Evolutionary conservation across 495 filamentous ascomycete species (phyloP).

Genomic region (Jackrogersella multiformis): DNA sequence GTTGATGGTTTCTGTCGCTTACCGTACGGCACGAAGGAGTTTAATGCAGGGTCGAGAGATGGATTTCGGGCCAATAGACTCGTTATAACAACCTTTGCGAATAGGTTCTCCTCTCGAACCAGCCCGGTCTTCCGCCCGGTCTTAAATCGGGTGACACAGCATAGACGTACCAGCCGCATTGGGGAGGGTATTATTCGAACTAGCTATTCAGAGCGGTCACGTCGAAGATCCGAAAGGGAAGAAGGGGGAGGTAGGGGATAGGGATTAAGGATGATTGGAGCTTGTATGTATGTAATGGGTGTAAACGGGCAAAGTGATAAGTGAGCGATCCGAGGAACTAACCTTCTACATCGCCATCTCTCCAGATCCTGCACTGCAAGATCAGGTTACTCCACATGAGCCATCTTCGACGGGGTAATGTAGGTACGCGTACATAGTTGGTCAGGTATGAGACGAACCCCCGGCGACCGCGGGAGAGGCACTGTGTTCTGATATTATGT

Average conservation of each 20-base stretch:
- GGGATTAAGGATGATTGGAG: not conserved
- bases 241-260: not conserved
- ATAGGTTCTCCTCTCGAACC: constrained; percentile 2
- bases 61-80: constrained; percentile 2
- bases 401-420: constrained; percentile 13
- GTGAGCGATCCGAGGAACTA: constrained; percentile 37
- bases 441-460: not conserved
- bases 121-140: constrained; percentile 10
- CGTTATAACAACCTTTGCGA: not conserved
- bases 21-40: not conserved
- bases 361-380: constrained; percentile 47
- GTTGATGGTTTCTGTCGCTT: not conserved
- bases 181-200: not conserved
- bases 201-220: constrained; percentile 12
- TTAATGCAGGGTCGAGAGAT: constrained; percentile 6
- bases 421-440: constrained; percentile 2
- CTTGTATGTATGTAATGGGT: constrained; percentile 10
- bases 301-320: constrained; percentile 38
- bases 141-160: constrained; percentile 31
- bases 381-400: constrained; percentile 48
- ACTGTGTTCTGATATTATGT: constrained; percentile 30
- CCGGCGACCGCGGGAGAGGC: not conserved
- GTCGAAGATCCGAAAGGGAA: constrained; percentile 1
- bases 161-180: constrained; percentile 28
- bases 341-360: constrained; percentile 30